Base-by-base conservation (phyloP, 495 filamentous ascomycete species). In the Talaromyces nanjingensis region DNA sequence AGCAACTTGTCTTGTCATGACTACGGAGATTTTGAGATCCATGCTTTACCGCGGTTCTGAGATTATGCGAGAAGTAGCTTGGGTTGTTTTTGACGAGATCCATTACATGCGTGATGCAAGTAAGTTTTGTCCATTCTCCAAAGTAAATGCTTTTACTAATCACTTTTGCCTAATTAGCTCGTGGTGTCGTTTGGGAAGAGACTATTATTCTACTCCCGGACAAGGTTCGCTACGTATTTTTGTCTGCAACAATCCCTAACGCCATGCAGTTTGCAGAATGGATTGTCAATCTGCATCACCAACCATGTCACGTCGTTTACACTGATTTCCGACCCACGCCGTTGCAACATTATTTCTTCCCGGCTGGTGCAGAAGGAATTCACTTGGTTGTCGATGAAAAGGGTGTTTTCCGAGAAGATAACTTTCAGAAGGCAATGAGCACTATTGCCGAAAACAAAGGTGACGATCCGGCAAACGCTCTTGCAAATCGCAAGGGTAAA, bases 201-300 rank as follows among this genome's bases (percentile, higher is more conserved):
- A 98, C 96, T 7, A 96, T 98, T 71, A 98, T 98, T 71, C 80
- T 98, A 25, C 79, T 98, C 9, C 94, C 94, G 5, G 93, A 98
- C 79, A 97, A 98, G 81, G 94, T 98, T 63, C 89, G 91, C 75
- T 98, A 98, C 68, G 94, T 97, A 34, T 98, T 98, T 79, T 78
- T 98, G 34, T 98, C 94, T 27, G 94, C 94, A 45, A 98, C 94
- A n/a, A 98, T 98, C 65, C 94, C 94, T 42, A 98, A 98, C 70
- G 93, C 94, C 53, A 97, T 98, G 88, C 94, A 98, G 72, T 98
- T 98, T 69, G 94, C 94, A 68, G 92, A 98, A 74, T 98, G 94
- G 94, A 93, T 98, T 65, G 90, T 89, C 62, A 97, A 98, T 75
- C 97, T 92, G 65, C 94, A 98, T 75, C 87, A 88, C 58, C 94